phyloP scores from a whole-genome alignment of 768 basidiomycete genomes.

The Serendipita sp. region DNA sequence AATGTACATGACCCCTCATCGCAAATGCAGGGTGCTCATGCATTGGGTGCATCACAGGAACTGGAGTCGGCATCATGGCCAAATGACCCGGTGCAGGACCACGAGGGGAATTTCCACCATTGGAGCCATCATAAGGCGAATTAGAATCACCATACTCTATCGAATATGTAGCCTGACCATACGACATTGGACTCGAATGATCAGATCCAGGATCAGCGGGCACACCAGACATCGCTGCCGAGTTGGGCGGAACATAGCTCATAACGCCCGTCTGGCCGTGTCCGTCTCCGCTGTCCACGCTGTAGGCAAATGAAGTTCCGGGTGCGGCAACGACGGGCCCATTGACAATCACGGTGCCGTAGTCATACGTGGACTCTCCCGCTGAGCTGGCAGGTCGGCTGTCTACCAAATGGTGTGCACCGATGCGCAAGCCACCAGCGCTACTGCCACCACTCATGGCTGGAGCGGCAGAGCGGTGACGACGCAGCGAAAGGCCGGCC shows the following conservation, averaged over 20 bases:
- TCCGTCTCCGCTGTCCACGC: neutral
- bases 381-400: neutral
- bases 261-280: neutral
- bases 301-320: neutral
- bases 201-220: neutral
- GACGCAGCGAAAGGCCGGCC: neutral
- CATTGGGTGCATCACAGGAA: neutral
- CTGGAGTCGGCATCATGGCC: neutral
- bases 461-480: neutral
- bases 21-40: neutral
- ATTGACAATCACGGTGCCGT: slow-evolving; percentile 1
- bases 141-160: neutral
- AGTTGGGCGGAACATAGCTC: neutral
- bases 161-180: neutral
- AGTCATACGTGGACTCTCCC: neutral
- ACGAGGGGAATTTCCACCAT: neutral
- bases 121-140: neutral
- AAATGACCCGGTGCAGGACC: neutral
- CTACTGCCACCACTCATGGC: neutral
- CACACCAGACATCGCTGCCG: slow-evolving; percentile 1
- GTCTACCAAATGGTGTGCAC: neutral
- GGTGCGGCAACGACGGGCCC: neutral
- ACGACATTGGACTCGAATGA: neutral
- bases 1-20: slow-evolving; percentile 3
- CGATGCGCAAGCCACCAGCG: neutral